phyloP scores from a whole-genome alignment of 1,139 yeast species.

The Yarrowia galli region DNA sequence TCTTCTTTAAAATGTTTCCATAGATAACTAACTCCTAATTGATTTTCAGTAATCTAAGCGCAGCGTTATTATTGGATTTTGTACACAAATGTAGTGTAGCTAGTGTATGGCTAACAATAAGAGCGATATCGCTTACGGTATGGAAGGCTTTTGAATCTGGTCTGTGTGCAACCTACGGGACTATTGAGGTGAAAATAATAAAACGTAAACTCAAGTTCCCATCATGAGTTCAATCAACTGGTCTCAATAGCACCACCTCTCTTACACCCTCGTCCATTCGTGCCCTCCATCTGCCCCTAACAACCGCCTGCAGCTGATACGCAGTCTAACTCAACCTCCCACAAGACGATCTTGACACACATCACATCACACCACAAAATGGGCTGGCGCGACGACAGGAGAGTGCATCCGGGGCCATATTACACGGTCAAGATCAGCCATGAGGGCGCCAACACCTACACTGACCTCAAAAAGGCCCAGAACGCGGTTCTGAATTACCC shows the following conservation, averaged over 20 bases:
- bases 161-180: no score
- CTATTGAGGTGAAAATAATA: no score
- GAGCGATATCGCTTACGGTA: no score
- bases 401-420: conserved; percentile 9
- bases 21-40: background rate
- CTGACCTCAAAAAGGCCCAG: conserved; percentile 6
- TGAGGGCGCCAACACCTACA: background rate
- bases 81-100: no score
- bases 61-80: no score
- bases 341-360: background rate
- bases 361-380: background rate
- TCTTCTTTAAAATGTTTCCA: conserved; percentile 4
- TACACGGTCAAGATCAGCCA: conserved; percentile 22
- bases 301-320: background rate
- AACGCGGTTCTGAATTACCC: conserved; percentile 5
- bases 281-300: background rate
- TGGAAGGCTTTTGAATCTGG: no score
- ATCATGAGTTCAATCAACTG: no score
- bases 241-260: background rate
- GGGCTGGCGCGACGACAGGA: conserved; percentile 3
- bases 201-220: no score
- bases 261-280: no score
- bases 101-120: no score
- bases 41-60: no score
- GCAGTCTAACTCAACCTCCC: background rate